phyloP scores from a whole-genome alignment of 2,329 filamentous ascomycete species.

The Dissoconium aciculare region DNA sequence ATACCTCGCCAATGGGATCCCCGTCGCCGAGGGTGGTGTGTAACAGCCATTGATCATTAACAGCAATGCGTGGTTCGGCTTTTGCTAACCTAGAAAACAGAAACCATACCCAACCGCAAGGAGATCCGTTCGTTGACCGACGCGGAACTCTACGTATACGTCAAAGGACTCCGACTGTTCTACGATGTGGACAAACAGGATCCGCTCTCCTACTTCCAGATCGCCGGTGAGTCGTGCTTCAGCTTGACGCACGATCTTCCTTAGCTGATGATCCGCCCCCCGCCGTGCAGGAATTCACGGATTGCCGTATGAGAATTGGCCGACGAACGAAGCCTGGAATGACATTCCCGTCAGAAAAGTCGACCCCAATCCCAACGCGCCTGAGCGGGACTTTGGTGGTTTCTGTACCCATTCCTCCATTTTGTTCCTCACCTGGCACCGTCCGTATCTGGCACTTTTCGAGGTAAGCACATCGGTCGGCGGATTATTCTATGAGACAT shows the following conservation, averaged over 20 bases:
- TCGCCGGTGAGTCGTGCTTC: constrained; percentile 51
- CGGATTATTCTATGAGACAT: too few species aligned
- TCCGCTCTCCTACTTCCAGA: constrained; percentile 57
- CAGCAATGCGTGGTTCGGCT: neutral
- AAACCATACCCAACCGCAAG: neutral
- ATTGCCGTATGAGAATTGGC: constrained; percentile 48
- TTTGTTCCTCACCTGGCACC: constrained; percentile 3
- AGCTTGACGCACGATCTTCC: too few species aligned
- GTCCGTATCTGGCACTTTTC: constrained; percentile 2
- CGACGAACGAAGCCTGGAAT: constrained; percentile 30
- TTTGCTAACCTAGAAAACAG: too few species aligned
- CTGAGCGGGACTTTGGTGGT: constrained; percentile 44
- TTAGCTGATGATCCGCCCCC: neutral
- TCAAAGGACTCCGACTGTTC: constrained; percentile 42
- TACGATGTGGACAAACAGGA: constrained; percentile 42
- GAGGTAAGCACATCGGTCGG: constrained; percentile 1
- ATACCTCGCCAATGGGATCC: neutral
- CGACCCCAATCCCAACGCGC: constrained; percentile 9
- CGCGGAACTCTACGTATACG: neutral
- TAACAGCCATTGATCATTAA: neutral
- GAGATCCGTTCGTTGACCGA: neutral
- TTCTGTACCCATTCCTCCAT: constrained; percentile 30
- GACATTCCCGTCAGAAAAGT: neutral
- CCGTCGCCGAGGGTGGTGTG: neutral
- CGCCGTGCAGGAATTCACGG: constrained; percentile 58